Evolutionary conservation across 2,329 filamentous ascomycete genomes (phyloP), one percentile per base, ranked within the genome.

Genomic region (Ceratocystis diversiconidia): DNA sequence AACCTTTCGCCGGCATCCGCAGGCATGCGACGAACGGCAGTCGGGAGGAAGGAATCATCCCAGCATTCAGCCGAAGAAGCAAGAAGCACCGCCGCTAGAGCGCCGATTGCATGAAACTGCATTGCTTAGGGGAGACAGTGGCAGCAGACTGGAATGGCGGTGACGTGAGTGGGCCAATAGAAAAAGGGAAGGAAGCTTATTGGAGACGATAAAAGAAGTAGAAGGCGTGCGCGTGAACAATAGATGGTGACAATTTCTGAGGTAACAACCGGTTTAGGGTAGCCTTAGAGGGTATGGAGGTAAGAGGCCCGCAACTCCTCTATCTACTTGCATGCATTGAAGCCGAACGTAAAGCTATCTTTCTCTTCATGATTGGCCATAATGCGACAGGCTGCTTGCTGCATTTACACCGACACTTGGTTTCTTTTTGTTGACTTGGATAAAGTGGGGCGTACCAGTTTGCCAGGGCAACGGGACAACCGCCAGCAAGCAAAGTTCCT

Each of bases 1-100:
- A 92, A 86, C 79, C 90, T 94, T 72, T 89, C 86, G 67, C 82
- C 82, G 62, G 84, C 81, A 71, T 90, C 85, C 4, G 79, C 79
- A 60, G 83, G 79, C 82, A 92, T 89, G 72, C 91, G 91, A 72
- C 82, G 83, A 65, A 92, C 79, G 0, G 83, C 88, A 1, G 82
- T 80, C 0, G 87, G 87, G 5, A 75, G 70, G 19, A 67, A 67
- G 62, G 28, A n/a, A 17, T 72, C 72, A 32, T 73, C 73, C 41
- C 76, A 75, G 1, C 73, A 66, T 68, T 73, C 69, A 36, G 50
- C 57, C 15, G 50, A 17, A 32, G 44, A 28, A 19, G 50, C 12
- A 25, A 43, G 17, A 28, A 67, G 57, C 8, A 22, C 32, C 22
- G 32, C 60, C 4, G 30, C 66, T 22, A 67, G 60, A n/a, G 66